Percentiles rank a stretch among this genome's conserved stretches.
These are phyloP conservation scores for Sanghuangporus baumii DNA, from an alignment of 1,284 basidiomycete genomes.

Conservation along the genomic window DNA sequence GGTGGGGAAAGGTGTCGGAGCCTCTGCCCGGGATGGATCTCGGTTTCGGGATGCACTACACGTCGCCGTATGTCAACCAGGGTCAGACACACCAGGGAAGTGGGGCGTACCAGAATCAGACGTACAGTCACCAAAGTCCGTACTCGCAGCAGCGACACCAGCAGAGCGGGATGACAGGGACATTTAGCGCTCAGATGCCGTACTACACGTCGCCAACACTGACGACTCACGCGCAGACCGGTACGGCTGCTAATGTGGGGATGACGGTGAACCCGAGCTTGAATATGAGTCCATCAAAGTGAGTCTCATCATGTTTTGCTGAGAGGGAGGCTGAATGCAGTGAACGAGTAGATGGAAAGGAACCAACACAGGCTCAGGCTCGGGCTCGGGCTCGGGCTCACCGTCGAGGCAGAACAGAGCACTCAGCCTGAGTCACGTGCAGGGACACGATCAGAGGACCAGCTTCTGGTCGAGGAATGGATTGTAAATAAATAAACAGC, in stretches of 20 bases:
- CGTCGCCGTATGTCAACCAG: background rate
- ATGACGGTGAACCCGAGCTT: background rate
- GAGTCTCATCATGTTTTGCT: background rate
- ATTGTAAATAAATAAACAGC: no score
- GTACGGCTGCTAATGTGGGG: no score
- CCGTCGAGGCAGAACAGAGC: background rate
- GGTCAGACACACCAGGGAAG: background rate
- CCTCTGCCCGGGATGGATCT: background rate
- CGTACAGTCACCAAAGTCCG: background rate
- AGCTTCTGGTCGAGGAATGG: slow-evolving; percentile 6
- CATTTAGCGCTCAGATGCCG: background rate
- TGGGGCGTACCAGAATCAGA: background rate
- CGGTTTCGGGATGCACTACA: background rate
- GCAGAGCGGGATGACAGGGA: background rate
- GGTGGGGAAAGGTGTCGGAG: slow-evolving; percentile 11
- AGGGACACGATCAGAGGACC: background rate
- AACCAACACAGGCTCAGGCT: background rate
- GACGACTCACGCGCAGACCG: background rate
- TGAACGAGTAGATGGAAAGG: background rate
- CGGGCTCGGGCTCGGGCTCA: background rate
- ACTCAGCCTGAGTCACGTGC: background rate
- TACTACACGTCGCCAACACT: background rate
- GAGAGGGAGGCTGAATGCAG: background rate
- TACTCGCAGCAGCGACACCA: background rate
- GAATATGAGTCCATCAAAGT: background rate